phyloP scores from a whole-genome alignment of 352 stramenopile species.

The Globisporangium nodosum region DNA sequence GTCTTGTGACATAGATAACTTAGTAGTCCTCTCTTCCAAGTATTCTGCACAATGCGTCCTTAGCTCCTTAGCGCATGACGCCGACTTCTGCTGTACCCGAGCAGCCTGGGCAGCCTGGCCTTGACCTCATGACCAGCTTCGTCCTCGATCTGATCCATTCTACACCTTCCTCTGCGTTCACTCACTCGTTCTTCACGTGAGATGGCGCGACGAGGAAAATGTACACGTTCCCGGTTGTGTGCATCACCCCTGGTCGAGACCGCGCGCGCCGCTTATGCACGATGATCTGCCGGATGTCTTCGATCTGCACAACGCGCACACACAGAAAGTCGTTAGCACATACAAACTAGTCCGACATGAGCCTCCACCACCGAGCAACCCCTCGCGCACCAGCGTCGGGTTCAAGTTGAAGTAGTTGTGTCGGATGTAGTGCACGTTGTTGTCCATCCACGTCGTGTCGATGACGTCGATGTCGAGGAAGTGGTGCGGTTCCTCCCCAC shows the following conservation, averaged over 20 bases:
- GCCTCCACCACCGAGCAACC: no score
- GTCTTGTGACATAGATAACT: no score
- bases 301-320: conserved; percentile 21
- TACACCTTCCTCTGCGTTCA: no score
- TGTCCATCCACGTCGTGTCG: conserved; percentile 85
- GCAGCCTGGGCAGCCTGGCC: no score
- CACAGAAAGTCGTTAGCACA: background rate
- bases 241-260: conserved; percentile 17
- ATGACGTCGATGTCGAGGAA: conserved; percentile 86
- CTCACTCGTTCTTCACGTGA: conserved; percentile 18
- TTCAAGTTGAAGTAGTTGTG: conserved; percentile 89
- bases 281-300: conserved; percentile 28
- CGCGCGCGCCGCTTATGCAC: conserved; percentile 22
- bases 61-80: no score
- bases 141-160: no score
- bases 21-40: no score
- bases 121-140: no score
- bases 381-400: conserved; percentile 52
- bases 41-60: no score
- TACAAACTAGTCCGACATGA: background rate
- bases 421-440: conserved; percentile 77
- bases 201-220: conserved; percentile 43
- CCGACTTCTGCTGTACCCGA: no score
- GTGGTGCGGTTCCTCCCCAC: conserved; percentile 16
- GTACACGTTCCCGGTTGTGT: conserved; percentile 27